Conservation (phyloP, 2,329 filamentous ascomycete genomes). For the Ophiostoma sp. region DNA sequence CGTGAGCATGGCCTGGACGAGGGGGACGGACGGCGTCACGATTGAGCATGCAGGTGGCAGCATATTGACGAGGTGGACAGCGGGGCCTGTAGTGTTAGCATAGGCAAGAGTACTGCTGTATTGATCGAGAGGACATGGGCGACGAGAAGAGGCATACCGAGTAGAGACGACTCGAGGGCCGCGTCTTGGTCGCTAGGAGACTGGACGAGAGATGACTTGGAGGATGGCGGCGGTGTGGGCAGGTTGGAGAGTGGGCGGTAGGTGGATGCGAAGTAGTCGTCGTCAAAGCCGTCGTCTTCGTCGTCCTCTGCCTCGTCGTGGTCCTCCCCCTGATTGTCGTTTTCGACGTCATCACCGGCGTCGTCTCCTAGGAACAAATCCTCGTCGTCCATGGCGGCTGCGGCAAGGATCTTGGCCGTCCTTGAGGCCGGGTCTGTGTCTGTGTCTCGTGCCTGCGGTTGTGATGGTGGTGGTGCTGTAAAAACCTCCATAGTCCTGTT, state of each 20-base stretch:
- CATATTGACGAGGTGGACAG: conserved; percentile 61
- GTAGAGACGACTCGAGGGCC: conserved; percentile 23
- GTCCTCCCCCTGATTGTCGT: conserved; percentile 41
- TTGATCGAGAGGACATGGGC: conserved; percentile 13
- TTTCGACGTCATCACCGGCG: conserved; percentile 37
- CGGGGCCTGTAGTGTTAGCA: conserved; percentile 45
- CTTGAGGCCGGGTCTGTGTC: not conserved
- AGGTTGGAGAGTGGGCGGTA: conserved; percentile 64
- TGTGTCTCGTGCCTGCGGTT: not conserved
- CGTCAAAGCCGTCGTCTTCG: conserved; percentile 46
- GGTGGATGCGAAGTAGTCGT: conserved; percentile 52
- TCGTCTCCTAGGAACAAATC: conserved; percentile 17
- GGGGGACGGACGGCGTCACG: conserved; percentile 50
- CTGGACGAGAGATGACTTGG: conserved; percentile 16
- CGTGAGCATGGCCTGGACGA: conserved; percentile 56
- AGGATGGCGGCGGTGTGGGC: conserved; percentile 53
- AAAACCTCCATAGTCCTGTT: not conserved
- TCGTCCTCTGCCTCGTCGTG: conserved; percentile 27
- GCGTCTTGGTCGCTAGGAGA: conserved; percentile 24
- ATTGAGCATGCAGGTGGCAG: conserved; percentile 59
- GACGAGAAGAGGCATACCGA: conserved; percentile 32
- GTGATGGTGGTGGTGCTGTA: not conserved
- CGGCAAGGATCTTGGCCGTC: not conserved
- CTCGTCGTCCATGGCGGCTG: conserved; percentile 19
- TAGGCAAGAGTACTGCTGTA: not conserved